Evolutionary conservation across 2,329 filamentous ascomycete genomes (phyloP).

Genomic region (Tolypocladium album): DNA sequence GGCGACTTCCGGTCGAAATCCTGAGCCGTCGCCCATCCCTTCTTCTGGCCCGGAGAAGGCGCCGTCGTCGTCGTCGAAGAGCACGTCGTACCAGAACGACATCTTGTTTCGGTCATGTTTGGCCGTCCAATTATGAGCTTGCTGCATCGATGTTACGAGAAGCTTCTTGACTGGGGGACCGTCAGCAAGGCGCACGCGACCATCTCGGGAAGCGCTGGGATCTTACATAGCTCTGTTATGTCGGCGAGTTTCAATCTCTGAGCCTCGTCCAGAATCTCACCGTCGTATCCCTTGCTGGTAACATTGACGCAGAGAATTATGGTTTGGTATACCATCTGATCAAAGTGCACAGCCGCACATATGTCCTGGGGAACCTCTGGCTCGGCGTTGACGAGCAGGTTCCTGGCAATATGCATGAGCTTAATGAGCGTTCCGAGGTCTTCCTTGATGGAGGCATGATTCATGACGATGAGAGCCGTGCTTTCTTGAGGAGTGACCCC

Average conservation of each 20-base stretch:
- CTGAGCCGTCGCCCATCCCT: slow-evolving; percentile 37
- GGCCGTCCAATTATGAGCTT: slow-evolving; percentile 59
- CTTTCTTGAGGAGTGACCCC: slow-evolving; percentile 51
- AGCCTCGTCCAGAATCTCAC: slow-evolving; percentile 48
- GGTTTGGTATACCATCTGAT: slow-evolving; percentile 55
- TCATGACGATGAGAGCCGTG: slow-evolving; percentile 51
- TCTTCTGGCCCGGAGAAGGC: slow-evolving; percentile 38
- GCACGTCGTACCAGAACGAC: slow-evolving; percentile 56
- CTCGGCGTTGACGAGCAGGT: slow-evolving; percentile 52
- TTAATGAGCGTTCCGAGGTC: slow-evolving; percentile 55
- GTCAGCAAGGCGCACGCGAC: neutral
- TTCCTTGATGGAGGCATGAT: slow-evolving; percentile 49
- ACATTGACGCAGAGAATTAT: slow-evolving; percentile 57
- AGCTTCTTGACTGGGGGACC: slow-evolving; percentile 47
- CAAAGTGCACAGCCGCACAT: slow-evolving; percentile 52
- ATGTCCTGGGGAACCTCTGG: slow-evolving; percentile 56
- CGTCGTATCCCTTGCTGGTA: slow-evolving; percentile 56
- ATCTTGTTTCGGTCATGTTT: slow-evolving; percentile 61
- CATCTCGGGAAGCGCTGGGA: neutral
- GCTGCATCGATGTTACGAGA: slow-evolving; percentile 53
- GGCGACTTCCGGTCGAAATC: slow-evolving; percentile 45
- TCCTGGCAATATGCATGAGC: slow-evolving; percentile 55
- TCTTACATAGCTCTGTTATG: slow-evolving; percentile 53
- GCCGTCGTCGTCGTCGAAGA: slow-evolving; percentile 49
- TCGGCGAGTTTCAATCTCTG: slow-evolving; percentile 48